Conservation (phyloP, 108 stramenopile genomes). For the Skeletonema potamos region DNA sequence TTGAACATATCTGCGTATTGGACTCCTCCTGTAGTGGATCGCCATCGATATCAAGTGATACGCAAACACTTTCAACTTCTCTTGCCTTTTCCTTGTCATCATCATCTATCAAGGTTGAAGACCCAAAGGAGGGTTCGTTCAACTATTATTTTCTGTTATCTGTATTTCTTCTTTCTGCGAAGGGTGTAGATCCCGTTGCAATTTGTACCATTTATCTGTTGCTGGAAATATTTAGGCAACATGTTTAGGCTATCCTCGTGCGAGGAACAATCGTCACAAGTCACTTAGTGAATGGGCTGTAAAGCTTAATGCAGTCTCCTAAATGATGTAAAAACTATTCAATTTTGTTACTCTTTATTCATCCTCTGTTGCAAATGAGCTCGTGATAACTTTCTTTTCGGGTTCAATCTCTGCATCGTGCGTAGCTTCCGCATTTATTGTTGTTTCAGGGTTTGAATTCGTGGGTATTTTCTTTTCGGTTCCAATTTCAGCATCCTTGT, state of each 20-base stretch:
- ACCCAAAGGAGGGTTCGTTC: background rate
- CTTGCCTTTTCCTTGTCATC: background rate
- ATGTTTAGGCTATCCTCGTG: background rate
- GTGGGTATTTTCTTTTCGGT: background rate
- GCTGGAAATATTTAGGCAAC: background rate
- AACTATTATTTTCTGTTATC: background rate
- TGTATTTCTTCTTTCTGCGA: background rate
- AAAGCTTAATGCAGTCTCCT: background rate
- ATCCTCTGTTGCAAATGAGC: background rate
- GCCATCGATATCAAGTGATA: background rate
- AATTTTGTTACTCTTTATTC: background rate
- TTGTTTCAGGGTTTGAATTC: background rate
- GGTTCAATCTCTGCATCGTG: background rate
- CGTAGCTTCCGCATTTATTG: background rate
- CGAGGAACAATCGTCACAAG: background rate
- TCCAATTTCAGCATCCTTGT: background rate
- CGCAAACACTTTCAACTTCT: background rate
- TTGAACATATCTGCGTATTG: background rate
- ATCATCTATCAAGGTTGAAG: background rate
- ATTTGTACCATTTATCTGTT: background rate
- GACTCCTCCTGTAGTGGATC: background rate
- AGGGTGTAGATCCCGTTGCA: background rate
- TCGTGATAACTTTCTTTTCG: background rate
- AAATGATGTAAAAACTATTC: background rate
- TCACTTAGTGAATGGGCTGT: background rate